Conservation (phyloP, 768 basidiomycete species). For the Lactarius vividus region DNA sequence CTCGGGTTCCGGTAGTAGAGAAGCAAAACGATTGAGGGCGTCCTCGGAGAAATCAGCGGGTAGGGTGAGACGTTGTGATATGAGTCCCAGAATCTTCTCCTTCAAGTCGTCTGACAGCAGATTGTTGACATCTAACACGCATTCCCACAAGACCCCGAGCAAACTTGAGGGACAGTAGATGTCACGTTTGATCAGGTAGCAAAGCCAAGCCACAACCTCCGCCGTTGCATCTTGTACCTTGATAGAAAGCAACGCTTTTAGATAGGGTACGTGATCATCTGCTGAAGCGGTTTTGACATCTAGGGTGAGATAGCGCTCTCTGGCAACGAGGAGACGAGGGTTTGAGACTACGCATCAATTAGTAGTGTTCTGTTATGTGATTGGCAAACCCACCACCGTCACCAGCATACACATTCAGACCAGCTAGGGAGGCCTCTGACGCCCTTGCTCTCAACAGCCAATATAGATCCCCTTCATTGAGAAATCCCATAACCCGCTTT, state of each 20-base stretch:
- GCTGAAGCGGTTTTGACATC: constrained; percentile 5
- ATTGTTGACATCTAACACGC: constrained; percentile 35
- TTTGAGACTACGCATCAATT: background rate
- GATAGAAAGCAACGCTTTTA: constrained; percentile 17
- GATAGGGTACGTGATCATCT: constrained; percentile 8
- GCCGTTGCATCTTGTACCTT: constrained; percentile 4
- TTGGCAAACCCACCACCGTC: constrained; percentile 16
- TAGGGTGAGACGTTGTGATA: constrained; percentile 37
- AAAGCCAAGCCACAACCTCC: constrained; percentile 21
- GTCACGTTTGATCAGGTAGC: constrained; percentile 15
- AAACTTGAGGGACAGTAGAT: constrained; percentile 37
- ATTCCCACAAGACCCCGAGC: constrained; percentile 43
- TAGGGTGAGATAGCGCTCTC: constrained; percentile 26
- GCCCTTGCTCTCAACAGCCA: constrained; percentile 54
- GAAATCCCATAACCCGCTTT: constrained; percentile 33
- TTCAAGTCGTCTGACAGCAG: constrained; percentile 34
- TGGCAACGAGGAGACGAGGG: constrained; percentile 1
- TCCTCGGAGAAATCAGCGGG: constrained; percentile 28
- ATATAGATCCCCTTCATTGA: constrained; percentile 49
- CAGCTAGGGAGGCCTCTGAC: constrained; percentile 1
- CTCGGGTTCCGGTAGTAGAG: constrained; percentile 4
- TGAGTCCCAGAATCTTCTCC: constrained; percentile 36
- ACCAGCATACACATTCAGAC: constrained; percentile 14
- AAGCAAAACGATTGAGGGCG: constrained; percentile 3
- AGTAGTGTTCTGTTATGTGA: background rate